Base-by-base conservation (phyloP, 1,284 basidiomycete genomes). In the Papiliotrema flavescens region DNA sequence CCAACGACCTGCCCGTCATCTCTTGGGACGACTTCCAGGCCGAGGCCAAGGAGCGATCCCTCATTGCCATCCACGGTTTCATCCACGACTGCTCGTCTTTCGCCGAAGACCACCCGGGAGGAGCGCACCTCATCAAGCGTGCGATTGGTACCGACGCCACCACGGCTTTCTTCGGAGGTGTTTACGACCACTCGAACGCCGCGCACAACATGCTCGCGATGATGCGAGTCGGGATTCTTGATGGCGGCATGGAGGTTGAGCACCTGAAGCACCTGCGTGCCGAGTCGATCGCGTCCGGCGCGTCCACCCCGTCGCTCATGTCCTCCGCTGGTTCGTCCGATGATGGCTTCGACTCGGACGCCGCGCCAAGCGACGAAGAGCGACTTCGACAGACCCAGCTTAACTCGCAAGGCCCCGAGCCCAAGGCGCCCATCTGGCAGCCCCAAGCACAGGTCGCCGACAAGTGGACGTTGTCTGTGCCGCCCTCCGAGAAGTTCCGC, bases 171-270 rank as follows among this genome's bases (percentile, higher is more conserved):
- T 93, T 92, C 69, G 92, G 92, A 56, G 92, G 91, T 65, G 88
- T 93, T 1, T 93, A 94, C 71, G 89, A 94, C 62, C 91, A 95
- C 73, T 92, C 89, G 23, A 93, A 94, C 69, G 90, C 89, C 39
- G 91, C 91, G 2, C 88, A 91, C 77, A 67, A 76, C 69, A 69
- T 89, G 49, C 82, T 91, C 41, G 86, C 88, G 2, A 92, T 92
- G 89, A 90, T 90, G 80, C 87, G 91, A 51, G 91, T 95, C 40
- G 91, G 90, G 62, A 81, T 89, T 48, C 79, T 95, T 47, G 84
- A 86, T 54, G 90, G 89, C 49, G 91, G 90, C 48, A 79, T 82
- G 51, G 82, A 85, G 59, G 85, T 86, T 55, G 86, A 88, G 68
- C 54, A 61, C 54, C 62, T 77, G 52, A 77, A 76, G 61, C 55